phyloP scores from a whole-genome alignment of 1,284 basidiomycete genomes.

The Puccinia horiana region DNA sequence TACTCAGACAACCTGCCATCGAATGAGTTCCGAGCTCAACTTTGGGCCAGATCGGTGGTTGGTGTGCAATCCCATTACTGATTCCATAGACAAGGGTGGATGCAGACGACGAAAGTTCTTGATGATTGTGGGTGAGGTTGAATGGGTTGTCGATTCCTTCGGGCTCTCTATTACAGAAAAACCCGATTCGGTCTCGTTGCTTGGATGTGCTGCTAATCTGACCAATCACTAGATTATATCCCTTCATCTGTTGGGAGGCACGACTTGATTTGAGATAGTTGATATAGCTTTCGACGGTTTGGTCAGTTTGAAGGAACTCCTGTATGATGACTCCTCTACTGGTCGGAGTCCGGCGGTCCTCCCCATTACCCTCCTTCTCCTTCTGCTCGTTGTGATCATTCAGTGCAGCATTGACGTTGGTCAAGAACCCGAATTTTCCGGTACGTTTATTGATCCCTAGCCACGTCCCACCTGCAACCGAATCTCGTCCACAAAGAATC shows the following conservation, averaged over 20 bases:
- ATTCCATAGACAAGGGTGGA: slow-evolving; percentile 1
- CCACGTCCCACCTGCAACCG: slow-evolving; percentile 32
- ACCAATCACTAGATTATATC: slow-evolving; percentile 41
- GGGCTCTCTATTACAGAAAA: slow-evolving; percentile 11
- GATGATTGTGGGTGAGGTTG: not conserved
- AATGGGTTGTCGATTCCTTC: not conserved
- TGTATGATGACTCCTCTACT: slow-evolving; percentile 29
- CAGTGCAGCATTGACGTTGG: not conserved
- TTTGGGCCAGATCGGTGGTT: slow-evolving; percentile 15
- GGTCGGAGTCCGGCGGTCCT: not conserved
- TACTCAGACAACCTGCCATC: not conserved
- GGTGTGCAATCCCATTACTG: slow-evolving; percentile 30
- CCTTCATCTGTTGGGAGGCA: not conserved
- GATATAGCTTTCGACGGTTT: not conserved
- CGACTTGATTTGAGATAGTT: not conserved
- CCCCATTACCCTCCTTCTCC: not conserved
- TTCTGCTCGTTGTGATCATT: not conserved
- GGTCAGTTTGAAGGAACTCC: not conserved
- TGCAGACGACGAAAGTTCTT: not conserved
- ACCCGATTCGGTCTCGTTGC: not conserved
- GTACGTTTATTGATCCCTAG: not conserved
- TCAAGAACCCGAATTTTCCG: slow-evolving; percentile 19
- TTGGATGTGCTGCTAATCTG: not conserved
- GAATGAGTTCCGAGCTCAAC: not conserved
- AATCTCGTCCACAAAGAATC: slow-evolving; percentile 22